Evolutionary conservation across 805 yeast species (phyloP).

Genomic region (Lipomyces starkeyi): DNA sequence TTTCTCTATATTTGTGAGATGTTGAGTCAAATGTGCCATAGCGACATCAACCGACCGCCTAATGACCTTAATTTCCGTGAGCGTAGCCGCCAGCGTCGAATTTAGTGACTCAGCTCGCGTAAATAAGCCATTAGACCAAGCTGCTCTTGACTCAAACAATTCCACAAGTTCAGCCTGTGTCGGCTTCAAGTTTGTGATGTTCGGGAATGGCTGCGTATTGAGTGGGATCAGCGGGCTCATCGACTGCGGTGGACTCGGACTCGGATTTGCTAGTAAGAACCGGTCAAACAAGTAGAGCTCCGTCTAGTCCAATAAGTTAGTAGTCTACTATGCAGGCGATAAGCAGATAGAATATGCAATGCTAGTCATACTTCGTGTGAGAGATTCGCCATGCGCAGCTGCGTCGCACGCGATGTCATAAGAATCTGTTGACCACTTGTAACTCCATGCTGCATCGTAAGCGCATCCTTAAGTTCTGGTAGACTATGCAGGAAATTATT

Average conservation of each 20-base stretch:
- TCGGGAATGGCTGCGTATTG: slow-evolving; percentile 35
- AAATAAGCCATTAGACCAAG: slow-evolving; percentile 31
- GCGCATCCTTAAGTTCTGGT: slow-evolving; percentile 29
- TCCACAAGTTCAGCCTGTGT: slow-evolving; percentile 29
- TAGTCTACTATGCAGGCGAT: not conserved
- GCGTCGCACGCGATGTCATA: slow-evolving; percentile 37
- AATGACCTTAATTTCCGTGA: slow-evolving; percentile 37
- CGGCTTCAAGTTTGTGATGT: slow-evolving; percentile 27
- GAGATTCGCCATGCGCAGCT: slow-evolving; percentile 31
- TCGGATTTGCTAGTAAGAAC: slow-evolving; percentile 31
- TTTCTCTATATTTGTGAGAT: slow-evolving; percentile 37
- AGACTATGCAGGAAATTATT: slow-evolving; percentile 14
- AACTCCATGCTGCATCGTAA: slow-evolving; percentile 26
- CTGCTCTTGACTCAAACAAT: slow-evolving; percentile 31
- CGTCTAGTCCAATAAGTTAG: slow-evolving; percentile 15
- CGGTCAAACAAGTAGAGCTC: slow-evolving; percentile 35
- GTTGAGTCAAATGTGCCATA: slow-evolving; percentile 40
- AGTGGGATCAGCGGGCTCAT: slow-evolving; percentile 33
- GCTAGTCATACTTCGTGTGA: slow-evolving; percentile 25
- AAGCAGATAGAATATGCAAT: not conserved
- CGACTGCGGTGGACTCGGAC: slow-evolving; percentile 31
- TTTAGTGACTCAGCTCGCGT: slow-evolving; percentile 34
- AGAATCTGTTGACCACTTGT: slow-evolving; percentile 31
- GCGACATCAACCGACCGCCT: slow-evolving; percentile 41
- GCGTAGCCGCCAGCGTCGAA: slow-evolving; percentile 21